Evolutionary conservation across 371 early-diverging fungal species (phyloP).

Genomic region (Mucor sp.): DNA sequence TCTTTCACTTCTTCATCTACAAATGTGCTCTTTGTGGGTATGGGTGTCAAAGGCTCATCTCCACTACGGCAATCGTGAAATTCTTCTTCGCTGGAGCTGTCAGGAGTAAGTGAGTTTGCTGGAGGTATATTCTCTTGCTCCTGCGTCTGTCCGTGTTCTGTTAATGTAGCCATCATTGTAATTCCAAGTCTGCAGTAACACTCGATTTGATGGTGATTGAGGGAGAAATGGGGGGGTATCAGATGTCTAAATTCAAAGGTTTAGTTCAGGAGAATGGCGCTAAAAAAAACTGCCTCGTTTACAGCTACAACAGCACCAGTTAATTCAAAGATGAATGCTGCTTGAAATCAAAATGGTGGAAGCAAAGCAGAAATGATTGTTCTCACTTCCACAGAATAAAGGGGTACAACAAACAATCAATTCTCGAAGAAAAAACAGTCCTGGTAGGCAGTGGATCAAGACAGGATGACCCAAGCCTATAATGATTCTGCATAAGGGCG

Average conservation of each 20-base stretch:
- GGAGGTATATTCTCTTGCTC: slow-evolving; percentile 12
- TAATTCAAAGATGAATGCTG: background rate
- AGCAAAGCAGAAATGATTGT: background rate
- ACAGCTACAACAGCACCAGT: background rate
- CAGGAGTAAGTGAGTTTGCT: background rate
- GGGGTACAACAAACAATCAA: slow-evolving; percentile 1
- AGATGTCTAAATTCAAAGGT: background rate
- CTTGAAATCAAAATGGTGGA: background rate
- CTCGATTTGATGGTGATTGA: background rate
- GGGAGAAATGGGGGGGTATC: background rate
- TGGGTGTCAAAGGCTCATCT: slow-evolving; percentile 2
- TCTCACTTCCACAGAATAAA: background rate
- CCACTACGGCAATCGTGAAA: slow-evolving; percentile 2
- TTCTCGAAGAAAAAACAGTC: background rate
- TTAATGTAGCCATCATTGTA: background rate
- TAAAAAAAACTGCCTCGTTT: background rate
- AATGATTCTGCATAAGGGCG: background rate
- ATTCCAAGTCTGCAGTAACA: background rate
- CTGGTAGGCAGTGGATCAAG: background rate
- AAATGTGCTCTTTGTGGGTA: background rate
- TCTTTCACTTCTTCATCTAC: background rate
- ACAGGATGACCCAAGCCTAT: background rate
- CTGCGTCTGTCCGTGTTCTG: background rate
- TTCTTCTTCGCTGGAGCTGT: background rate
- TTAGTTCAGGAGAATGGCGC: background rate